A percentile compares a stretch with the other conserved stretches of the same genome.
Conservation (phyloP, 768 basidiomycete species). For the Cystofilobasidium bisporidii region DNA sequence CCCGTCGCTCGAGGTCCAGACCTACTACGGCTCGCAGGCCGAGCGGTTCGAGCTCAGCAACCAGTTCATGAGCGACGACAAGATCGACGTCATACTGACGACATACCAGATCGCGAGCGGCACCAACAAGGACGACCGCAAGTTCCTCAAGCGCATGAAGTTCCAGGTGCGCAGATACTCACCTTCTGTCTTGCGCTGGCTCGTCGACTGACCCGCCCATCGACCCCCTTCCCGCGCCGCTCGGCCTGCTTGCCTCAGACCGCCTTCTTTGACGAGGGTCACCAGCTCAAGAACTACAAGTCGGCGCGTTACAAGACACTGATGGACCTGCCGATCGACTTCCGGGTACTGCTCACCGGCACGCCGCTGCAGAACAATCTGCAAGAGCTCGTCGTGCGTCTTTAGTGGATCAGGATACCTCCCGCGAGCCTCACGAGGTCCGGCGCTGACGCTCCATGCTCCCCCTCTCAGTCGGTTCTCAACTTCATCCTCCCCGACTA, state of each 20-base stretch:
- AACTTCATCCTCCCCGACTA: constrained; percentile 93
- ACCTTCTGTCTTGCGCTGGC: not conserved
- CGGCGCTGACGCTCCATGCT: too few relatives aligned
- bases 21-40: constrained; percentile 88
- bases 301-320: constrained; percentile 91
- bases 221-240: not conserved
- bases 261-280: constrained; percentile 93
- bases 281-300: constrained; percentile 92
- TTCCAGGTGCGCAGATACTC: constrained; percentile 68
- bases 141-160: constrained; percentile 68
- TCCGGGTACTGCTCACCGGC: constrained; percentile 87
- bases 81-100: constrained; percentile 76
- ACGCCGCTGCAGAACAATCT: constrained; percentile 69
- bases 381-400: constrained; percentile 45
- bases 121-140: constrained; percentile 75
- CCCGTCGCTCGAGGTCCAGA: constrained; percentile 67
- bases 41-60: constrained; percentile 67
- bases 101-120: constrained; percentile 93
- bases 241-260: too few relatives aligned
- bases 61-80: constrained; percentile 53
- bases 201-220: constrained; percentile 2
- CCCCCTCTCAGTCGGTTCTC: constrained; percentile 69
- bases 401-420: too few relatives aligned
- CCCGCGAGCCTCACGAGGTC: too few relatives aligned
- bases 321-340: constrained; percentile 70